Evolutionary conservation across 768 basidiomycete species (phyloP), one percentile per base, ranked within the genome.

Genomic region (Rhodotorula kratochvilovae): DNA sequence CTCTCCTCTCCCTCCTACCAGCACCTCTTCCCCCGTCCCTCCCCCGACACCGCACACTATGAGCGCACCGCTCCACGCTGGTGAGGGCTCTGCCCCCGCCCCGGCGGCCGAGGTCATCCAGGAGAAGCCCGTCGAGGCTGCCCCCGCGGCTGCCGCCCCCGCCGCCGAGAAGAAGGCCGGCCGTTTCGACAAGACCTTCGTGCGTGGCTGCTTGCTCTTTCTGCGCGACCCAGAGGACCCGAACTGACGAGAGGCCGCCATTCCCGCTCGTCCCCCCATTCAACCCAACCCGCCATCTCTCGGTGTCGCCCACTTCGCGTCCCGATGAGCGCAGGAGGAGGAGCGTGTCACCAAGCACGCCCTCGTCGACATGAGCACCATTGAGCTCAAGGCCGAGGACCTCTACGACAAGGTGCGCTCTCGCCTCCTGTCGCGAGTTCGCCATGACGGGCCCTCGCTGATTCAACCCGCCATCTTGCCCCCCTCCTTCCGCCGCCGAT

Each of bases 311-410:
- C 35, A 25, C 31, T 7, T 56, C 53, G 53, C 55, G 31, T 35
- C 36, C 23, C 15, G 17, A 21, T 39, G 19, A 3, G 0, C 59
- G 42, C 58, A 71, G 65, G 71, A 74, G 64, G 76, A 77, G 68
- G 64, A 75, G 33, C 55, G 67, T 16, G 74, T 60, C 65, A 58
- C 66, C 51, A 75, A 77, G 70, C 74, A 91, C 80, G 91, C 90
- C 70, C 87, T 88, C 79, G 90, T 93, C 64, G 90, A 92, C 81
- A 91, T 93, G 91, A 85, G 86, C 74, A 84, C 85, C 86, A 93
- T 94, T 71, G 89, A 92, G 82, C 85, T 94, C 77, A 92, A 88
- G 81, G 91, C 91, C 7, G 92, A 93, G 81, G 92, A 94, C 81
- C 82, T 93, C 13, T 73, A 73, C 66, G 70, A 72, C 67, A 71